These are phyloP conservation scores for Graphilbum sp. DNA, from an alignment of 2,329 filamentous ascomycete species.

Conservation along the genomic window DNA sequence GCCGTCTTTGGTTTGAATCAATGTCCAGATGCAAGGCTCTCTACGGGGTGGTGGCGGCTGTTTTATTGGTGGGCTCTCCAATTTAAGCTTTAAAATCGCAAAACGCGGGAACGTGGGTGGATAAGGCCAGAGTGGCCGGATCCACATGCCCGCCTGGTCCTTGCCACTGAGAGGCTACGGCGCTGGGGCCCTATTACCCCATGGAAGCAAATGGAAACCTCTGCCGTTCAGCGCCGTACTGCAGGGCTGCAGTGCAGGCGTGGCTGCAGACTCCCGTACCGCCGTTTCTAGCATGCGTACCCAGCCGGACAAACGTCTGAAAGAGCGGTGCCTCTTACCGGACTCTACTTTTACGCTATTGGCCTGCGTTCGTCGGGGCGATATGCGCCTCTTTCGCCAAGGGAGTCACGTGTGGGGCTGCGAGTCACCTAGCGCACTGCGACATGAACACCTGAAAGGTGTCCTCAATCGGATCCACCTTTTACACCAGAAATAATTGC, in stretches of 20 bases:
- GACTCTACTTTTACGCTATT: too few species aligned
- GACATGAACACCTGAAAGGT: slow-evolving; percentile 8
- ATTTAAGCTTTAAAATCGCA: neutral
- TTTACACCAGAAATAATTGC: neutral
- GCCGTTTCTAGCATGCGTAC: too few species aligned
- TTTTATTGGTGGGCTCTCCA: neutral
- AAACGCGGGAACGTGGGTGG: neutral
- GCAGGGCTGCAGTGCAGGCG: too few species aligned
- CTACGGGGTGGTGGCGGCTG: neutral
- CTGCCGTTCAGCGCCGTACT: too few species aligned
- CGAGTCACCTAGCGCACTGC: neutral
- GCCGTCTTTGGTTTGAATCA: too few species aligned
- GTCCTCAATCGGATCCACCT: slow-evolving; percentile 9
- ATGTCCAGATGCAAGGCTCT: neutral
- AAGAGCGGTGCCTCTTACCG: too few species aligned
- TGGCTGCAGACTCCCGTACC: too few species aligned
- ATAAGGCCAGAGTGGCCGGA: slow-evolving; percentile 10
- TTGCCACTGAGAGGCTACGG: neutral
- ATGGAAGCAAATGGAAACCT: slow-evolving; percentile 5
- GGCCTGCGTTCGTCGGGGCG: too few species aligned
- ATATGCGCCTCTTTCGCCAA: too few species aligned
- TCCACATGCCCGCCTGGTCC: neutral
- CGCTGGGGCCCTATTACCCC: too few species aligned
- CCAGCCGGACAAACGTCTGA: too few species aligned
- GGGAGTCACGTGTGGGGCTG: neutral